Evolutionary conservation across 352 stramenopile genomes (phyloP), one percentile per base, ranked within the genome.

Genomic region (Globisporangium irregulare): DNA sequence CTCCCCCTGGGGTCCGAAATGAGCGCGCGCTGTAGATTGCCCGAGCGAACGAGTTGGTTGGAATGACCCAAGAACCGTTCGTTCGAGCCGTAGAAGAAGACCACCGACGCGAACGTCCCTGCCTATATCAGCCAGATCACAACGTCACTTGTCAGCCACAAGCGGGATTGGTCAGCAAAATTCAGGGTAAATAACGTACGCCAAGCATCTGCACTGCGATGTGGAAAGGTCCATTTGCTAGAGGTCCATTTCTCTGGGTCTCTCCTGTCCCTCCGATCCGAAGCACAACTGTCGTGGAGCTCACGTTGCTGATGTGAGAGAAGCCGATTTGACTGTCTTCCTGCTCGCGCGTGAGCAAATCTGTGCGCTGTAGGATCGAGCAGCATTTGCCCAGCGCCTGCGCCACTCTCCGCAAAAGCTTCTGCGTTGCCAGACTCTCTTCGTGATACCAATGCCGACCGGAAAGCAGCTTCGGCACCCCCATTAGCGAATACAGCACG

Each of bases 201-300:
- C 66, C 36, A 12, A 85, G 43, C 78, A 85, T 78, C 12, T 70
- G 71, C 4, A 86, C 59, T 32, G 75, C 76, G 4, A 89, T 60
- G 61, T 78, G 71, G 22, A 72, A 34, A 25, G 22, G 8, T 18
- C 7, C 27, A 29, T 12, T 38, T 38, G 64, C 4, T 32, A 55
- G 20, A 3, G 63, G 22, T 36, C 12, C 38, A n/a, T 66, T 48
- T 66, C 50, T 59, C n/a, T 15, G 38, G 10, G n/a, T 20, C 27
- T 55, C 60, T 15, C 24, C 9, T 51, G 5, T 24, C 5, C 7
- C n/a, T n/a, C 38, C 50, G 18, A 72, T 24, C 0, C 53, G 67
- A 10, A 74, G 58, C 14, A 70, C 64, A 3, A 70, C 48, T 1
- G 57, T 74, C 4, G 69, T 71, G 1, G 38, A 14, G 32, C 59